Evolutionary conservation across 345 rosid genomes (phyloP), one percentile per base, ranked within the genome.

Genomic region (Salix purpurea): DNA sequence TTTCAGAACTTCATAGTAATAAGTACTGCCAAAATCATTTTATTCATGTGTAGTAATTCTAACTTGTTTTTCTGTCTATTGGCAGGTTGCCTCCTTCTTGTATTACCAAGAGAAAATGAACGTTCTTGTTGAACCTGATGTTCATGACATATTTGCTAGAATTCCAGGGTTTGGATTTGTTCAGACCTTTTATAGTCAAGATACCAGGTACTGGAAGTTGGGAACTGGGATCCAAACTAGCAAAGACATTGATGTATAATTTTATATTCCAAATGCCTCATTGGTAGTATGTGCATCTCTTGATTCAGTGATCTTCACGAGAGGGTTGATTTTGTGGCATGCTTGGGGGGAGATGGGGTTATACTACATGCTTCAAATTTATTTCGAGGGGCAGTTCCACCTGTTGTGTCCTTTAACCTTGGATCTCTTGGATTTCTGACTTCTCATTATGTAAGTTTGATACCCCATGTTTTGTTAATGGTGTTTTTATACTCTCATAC

Each of bases 341-440:
- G 99, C 86, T 84, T 95, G 88, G 99, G 99, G 26, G 99, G 99
- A 28, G 99, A 95, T 80, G 99, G 99, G 61, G 99, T 95, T 72
- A 95, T 95, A 79, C 83, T 95, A 67, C 99, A 95, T 78, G 98
- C 93, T 71, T 95, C 99, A 79, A 95, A 95, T 83, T 85, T 95
- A 82, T 95, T 95, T 86, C 88, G 91, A 84, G 97, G 87, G 65
- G 91, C 99, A 15, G 91, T 95, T 76, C 99, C 98, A 46, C 99
- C 99, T 24, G 98, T 95, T 71, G 97, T 95, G 58, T 93, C 99
- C 60, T 95, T 95, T 75, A 95, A 93, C 81, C 96, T 95, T 50
- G 99, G 99, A 70, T 95, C 99, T 68, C 96, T 93, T 83, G 99
- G 99, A 83, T 95, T 95, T 85, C 97, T 95, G 76, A 91, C 99